Evolutionary conservation across 768 basidiomycete genomes (phyloP).

Genomic region (Boletus huronensis): DNA sequence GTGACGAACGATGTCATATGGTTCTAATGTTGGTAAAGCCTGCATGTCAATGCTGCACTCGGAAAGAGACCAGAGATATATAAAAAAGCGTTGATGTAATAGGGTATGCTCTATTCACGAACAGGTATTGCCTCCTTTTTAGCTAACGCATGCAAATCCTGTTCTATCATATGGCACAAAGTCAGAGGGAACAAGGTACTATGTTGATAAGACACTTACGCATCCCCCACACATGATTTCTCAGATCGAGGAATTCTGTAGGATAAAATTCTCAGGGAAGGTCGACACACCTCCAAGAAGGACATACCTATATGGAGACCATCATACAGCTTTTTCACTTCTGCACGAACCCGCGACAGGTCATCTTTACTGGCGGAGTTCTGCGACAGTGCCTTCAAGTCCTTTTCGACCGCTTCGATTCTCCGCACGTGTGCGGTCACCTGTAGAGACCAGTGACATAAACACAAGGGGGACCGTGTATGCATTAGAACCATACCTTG

Average conservation of each 20-base stretch:
- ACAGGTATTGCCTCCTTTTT: conserved; percentile 65
- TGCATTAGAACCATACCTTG: conserved; percentile 45
- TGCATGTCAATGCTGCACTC: neutral
- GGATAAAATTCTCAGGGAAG: neutral
- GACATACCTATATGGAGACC: conserved; percentile 71
- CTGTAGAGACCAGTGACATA: conserved; percentile 33
- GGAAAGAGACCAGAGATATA: neutral
- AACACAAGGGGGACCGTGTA: neutral
- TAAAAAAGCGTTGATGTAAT: neutral
- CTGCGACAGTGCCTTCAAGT: conserved; percentile 70
- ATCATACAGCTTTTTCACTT: conserved; percentile 85
- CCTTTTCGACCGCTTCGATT: conserved; percentile 88
- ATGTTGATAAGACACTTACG: conserved; percentile 48
- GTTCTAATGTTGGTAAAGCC: neutral
- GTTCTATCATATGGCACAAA: conserved; percentile 44
- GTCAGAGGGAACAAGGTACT: neutral
- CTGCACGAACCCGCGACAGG: conserved; percentile 65
- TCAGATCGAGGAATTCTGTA: conserved; percentile 75
- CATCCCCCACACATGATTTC: conserved; percentile 83
- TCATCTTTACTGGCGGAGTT: conserved; percentile 77
- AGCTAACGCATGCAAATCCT: conserved; percentile 71
- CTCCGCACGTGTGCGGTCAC: conserved; percentile 78
- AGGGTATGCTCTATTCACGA: conserved; percentile 42
- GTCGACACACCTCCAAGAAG: conserved; percentile 5
- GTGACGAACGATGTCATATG: neutral